Evolutionary conservation across 306 rosid genomes (phyloP).

Genomic region (Dryas drummondii): DNA sequence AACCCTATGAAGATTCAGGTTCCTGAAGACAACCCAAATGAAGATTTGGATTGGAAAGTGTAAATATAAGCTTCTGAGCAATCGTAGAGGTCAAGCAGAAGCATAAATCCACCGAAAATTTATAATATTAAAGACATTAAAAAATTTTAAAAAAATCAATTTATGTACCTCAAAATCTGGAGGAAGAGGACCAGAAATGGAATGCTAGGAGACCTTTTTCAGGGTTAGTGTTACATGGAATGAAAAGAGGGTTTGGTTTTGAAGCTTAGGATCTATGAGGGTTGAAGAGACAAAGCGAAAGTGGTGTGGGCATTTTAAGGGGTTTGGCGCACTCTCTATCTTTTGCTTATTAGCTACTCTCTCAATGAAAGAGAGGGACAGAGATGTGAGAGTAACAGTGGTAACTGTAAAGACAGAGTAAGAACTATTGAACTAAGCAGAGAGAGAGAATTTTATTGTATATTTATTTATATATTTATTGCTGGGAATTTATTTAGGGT

Average conservation of each 20-base stretch:
- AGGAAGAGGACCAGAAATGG: constrained; percentile 19
- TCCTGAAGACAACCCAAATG: not conserved
- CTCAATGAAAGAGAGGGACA: not conserved
- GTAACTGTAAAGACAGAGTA: not conserved
- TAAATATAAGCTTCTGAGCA: constrained; percentile 9
- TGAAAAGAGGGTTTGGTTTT: constrained; percentile 8
- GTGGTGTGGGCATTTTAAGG: constrained; percentile 1
- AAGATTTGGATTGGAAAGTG: constrained; percentile 14
- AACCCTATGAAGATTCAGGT: not conserved
- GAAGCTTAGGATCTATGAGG: constrained; percentile 25
- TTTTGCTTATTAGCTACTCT: not conserved
- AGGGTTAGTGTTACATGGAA: constrained; percentile 7
- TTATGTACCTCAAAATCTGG: constrained; percentile 32
- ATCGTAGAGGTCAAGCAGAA: not conserved
- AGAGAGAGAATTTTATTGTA: not conserved
- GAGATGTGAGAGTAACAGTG: not conserved
- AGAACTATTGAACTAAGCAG: not conserved
- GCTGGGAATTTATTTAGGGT: too few species aligned
- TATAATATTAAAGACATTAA: not conserved
- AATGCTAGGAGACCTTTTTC: constrained; percentile 9
- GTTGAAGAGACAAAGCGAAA: not conserved
- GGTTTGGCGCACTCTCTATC: constrained; percentile 18
- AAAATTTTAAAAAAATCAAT: not conserved
- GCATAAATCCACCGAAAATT: not conserved
- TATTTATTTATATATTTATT: not conserved